These are phyloP conservation scores for Phytopythium mirpurense DNA, from an alignment of 352 stramenopile species.

Conservation along the genomic window DNA sequence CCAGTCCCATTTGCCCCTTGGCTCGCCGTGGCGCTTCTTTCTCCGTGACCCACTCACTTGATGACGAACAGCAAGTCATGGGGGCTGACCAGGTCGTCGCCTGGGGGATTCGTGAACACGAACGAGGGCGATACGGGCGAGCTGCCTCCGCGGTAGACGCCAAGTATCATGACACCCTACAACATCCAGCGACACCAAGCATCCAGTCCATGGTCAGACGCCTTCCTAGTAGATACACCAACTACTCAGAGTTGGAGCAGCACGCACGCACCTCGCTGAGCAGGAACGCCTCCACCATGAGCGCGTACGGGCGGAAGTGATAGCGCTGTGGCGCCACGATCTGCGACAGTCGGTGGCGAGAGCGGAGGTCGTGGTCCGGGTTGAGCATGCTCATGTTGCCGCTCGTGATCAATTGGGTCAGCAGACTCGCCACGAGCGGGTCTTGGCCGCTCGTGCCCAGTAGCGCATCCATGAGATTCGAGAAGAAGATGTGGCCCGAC, in stretches of 20 bases:
- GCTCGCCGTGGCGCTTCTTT: neutral
- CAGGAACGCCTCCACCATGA: slow-evolving; percentile 51
- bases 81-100: slow-evolving; percentile 49
- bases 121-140: slow-evolving; percentile 36
- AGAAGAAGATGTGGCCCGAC: slow-evolving; percentile 65
- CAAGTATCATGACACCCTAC: slow-evolving; percentile 50
- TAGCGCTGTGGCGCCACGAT: slow-evolving; percentile 47
- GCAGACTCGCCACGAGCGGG: slow-evolving; percentile 56
- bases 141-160: slow-evolving; percentile 40
- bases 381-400: slow-evolving; percentile 46
- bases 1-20: neutral
- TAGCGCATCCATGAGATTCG: slow-evolving; percentile 67
- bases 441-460: slow-evolving; percentile 57
- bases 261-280: slow-evolving; percentile 56
- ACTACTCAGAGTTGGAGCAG: too few species aligned
- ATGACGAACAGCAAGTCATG: slow-evolving; percentile 71
- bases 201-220: neutral
- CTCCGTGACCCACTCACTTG: slow-evolving; percentile 28
- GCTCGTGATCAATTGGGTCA: slow-evolving; percentile 59
- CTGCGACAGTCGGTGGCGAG: slow-evolving; percentile 41
- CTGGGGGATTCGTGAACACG: slow-evolving; percentile 61
- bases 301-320: slow-evolving; percentile 51
- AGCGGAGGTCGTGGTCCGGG: slow-evolving; percentile 36
- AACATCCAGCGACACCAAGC: neutral
- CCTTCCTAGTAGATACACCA: too few species aligned